A percentile compares a stretch with the other conserved stretches of the same genome.
These are phyloP conservation scores for Mixia osmundae DNA, from an alignment of 1,284 basidiomycete genomes.

Conservation along the genomic window DNA sequence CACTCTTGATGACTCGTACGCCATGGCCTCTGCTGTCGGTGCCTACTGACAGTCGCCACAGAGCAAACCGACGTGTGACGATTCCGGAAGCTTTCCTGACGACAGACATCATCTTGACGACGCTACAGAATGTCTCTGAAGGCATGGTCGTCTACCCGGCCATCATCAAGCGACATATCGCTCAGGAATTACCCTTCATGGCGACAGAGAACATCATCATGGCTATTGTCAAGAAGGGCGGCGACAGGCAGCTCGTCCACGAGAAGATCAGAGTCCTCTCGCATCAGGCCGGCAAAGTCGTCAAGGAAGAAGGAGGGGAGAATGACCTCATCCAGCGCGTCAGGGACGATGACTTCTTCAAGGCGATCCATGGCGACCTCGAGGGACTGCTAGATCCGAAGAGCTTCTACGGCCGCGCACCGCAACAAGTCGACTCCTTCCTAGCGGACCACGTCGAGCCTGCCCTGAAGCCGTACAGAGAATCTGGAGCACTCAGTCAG, in stretches of 20 bases:
- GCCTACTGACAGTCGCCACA: constrained; percentile 19
- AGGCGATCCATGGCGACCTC: constrained; percentile 29
- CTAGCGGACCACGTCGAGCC: constrained; percentile 68
- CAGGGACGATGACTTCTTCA: constrained; percentile 39
- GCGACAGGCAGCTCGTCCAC: constrained; percentile 88
- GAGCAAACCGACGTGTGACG: constrained; percentile 85
- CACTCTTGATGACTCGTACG: constrained; percentile 71
- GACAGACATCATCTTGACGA: constrained; percentile 84
- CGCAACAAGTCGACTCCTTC: constrained; percentile 80
- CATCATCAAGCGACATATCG: constrained; percentile 75
- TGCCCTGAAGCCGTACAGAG: constrained; percentile 42
- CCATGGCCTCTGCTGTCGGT: neutral
- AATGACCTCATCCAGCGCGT: constrained; percentile 91
- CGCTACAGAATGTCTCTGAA: constrained; percentile 88
- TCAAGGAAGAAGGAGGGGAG: constrained; percentile 82
- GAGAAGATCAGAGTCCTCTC: constrained; percentile 92
- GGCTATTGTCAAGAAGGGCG: constrained; percentile 85
- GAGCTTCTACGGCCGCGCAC: constrained; percentile 73
- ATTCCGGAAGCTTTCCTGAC: constrained; percentile 94
- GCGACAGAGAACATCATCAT: constrained; percentile 68
- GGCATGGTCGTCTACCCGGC: constrained; percentile 93
- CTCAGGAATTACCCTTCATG: constrained; percentile 97
- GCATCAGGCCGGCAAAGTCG: constrained; percentile 80
- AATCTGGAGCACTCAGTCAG: constrained; percentile 36
- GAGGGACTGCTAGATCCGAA: constrained; percentile 40